These are phyloP conservation scores for Wickerhamiella brachini DNA, from an alignment of 805 yeast genomes.

Conservation along the genomic window DNA sequence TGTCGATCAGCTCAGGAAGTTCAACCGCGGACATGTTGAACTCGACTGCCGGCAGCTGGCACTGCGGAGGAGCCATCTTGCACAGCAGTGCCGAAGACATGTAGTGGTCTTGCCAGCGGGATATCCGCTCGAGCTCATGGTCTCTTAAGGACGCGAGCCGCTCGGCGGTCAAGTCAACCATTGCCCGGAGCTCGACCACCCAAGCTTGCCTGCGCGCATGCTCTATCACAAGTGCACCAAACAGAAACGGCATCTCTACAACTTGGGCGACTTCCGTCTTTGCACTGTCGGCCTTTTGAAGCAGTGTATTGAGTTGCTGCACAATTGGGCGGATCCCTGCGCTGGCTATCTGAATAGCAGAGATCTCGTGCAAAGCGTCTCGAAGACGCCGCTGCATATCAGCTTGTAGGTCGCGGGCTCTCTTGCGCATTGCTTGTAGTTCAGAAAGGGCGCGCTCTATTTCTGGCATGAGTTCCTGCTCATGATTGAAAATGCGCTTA, in stretches of 20 bases:
- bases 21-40: conserved; percentile 14
- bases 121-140: conserved; percentile 29
- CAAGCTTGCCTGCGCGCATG: conserved; percentile 22
- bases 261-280: conserved; percentile 23
- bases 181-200: conserved; percentile 16
- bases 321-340: conserved; percentile 20
- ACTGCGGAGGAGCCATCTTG: not conserved
- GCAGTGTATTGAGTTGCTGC: conserved; percentile 12
- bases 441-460: conserved; percentile 15
- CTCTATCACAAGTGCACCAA: conserved; percentile 27
- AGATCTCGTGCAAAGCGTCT: conserved; percentile 11
- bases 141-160: conserved; percentile 42
- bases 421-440: conserved; percentile 8
- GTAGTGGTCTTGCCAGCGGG: conserved; percentile 52
- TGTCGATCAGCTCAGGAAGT: conserved; percentile 11
- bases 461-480: conserved; percentile 20
- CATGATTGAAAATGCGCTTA: conserved; percentile 13
- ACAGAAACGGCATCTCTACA: conserved; percentile 26
- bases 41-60: conserved; percentile 1
- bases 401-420: not conserved
- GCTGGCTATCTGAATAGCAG: conserved; percentile 20
- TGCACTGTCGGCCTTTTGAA: conserved; percentile 19
- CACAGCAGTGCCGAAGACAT: conserved; percentile 13
- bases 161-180: conserved; percentile 40
- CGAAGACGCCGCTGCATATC: conserved; percentile 5